Evolutionary conservation across 106 monocot genomes (phyloP).

Genomic region (Dioscorea alata): DNA sequence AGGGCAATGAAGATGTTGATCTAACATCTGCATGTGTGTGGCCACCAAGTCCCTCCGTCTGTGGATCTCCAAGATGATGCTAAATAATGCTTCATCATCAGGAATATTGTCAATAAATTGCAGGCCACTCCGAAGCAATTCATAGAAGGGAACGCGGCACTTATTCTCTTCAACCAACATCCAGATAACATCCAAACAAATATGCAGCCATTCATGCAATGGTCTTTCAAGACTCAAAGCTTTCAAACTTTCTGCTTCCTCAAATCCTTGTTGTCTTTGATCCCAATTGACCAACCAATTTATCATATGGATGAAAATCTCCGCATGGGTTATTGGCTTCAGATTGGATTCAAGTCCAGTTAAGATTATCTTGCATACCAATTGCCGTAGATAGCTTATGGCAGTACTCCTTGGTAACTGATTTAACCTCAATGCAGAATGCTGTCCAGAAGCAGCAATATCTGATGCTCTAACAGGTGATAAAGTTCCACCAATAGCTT

Average conservation of each 20-base stretch:
- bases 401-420: constrained; percentile 21
- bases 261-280: constrained; percentile 40
- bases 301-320: constrained; percentile 75
- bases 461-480: constrained; percentile 69
- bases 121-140: constrained; percentile 77
- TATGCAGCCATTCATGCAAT: constrained; percentile 74
- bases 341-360: constrained; percentile 61
- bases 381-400: constrained; percentile 47
- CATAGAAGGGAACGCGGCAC: constrained; percentile 92
- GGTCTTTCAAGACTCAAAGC: constrained; percentile 43
- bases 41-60: constrained; percentile 95
- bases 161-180: constrained; percentile 75
- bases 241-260: constrained; percentile 46
- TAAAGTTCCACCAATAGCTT: constrained; percentile 41
- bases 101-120: constrained; percentile 86
- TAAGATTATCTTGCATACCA: constrained; percentile 73
- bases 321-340: constrained; percentile 76
- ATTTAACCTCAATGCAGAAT: constrained; percentile 18
- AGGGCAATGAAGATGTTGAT: constrained; percentile 95
- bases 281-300: constrained; percentile 91
- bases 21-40: constrained; percentile 99
- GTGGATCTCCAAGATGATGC: constrained; percentile 89
- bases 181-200: constrained; percentile 91
- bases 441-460: constrained; percentile 30
- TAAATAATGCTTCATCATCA: constrained; percentile 79